A percentile compares a stretch with the other conserved stretches of the same genome.
These are phyloP conservation scores for Phytophthora podocarpi DNA, from an alignment of 352 stramenopile species.

Conservation along the genomic window DNA sequence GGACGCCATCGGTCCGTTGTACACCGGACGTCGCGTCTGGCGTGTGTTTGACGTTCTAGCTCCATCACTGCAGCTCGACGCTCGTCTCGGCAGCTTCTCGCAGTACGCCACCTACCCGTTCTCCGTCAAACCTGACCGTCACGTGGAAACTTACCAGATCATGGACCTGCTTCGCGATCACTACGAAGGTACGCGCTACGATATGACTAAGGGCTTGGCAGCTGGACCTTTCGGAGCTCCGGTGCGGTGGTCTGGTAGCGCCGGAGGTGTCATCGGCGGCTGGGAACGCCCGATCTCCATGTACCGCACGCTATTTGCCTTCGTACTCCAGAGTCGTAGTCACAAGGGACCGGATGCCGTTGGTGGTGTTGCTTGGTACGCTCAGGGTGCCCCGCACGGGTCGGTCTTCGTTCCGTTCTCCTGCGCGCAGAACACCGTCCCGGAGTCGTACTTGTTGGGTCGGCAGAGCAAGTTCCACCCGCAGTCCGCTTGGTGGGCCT, in stretches of 20 bases:
- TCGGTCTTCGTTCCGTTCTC: constrained; percentile 82
- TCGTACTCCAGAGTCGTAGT: constrained; percentile 64
- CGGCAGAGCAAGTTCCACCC: constrained; percentile 73
- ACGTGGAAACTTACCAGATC: constrained; percentile 67
- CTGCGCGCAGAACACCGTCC: constrained; percentile 50
- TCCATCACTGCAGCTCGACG: constrained; percentile 76
- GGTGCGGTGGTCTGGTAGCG: constrained; percentile 76
- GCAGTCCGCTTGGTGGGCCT: constrained; percentile 82
- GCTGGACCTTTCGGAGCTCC: constrained; percentile 91
- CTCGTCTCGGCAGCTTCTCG: constrained; percentile 62
- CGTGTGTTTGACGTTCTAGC: constrained; percentile 83
- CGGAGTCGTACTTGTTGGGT: constrained; percentile 61
- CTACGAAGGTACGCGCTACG: constrained; percentile 91
- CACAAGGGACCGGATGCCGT: constrained; percentile 43
- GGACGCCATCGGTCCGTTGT: constrained; percentile 66
- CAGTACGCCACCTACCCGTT: constrained; percentile 90
- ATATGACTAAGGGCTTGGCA: constrained; percentile 84
- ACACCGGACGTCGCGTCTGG: constrained; percentile 89
- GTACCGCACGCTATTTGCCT: constrained; percentile 88
- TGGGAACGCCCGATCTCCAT: constrained; percentile 93
- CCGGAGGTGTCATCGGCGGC: constrained; percentile 56
- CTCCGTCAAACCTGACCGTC: constrained; percentile 77
- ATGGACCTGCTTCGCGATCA: constrained; percentile 89
- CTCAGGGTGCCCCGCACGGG: constrained; percentile 61
- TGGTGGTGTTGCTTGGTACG: constrained; percentile 72